phyloP scores from a whole-genome alignment of 768 basidiomycete species.

The Xerocomellus amylosporus region DNA sequence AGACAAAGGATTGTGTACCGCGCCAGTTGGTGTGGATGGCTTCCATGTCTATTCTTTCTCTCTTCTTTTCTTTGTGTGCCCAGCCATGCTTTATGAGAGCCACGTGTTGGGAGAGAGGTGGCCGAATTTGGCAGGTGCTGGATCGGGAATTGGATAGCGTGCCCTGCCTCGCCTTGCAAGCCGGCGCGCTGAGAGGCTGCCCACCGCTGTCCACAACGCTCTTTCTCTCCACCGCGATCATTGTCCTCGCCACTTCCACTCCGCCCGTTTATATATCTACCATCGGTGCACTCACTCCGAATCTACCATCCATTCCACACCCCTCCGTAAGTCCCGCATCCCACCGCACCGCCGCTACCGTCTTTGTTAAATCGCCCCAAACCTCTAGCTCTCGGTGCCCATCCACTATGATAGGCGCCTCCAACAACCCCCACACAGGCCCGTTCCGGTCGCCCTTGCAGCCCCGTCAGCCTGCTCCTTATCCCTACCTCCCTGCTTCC shows the following conservation, averaged over 20 bases:
- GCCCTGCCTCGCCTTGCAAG: slow-evolving; percentile 34
- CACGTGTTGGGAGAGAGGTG: slow-evolving; percentile 31
- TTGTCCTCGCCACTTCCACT: background rate
- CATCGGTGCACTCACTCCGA: background rate
- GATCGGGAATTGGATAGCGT: slow-evolving; percentile 32
- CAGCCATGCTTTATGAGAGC: slow-evolving; percentile 13
- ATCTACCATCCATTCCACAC: background rate
- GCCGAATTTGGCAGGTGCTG: slow-evolving; percentile 19
- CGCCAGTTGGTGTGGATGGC: background rate
- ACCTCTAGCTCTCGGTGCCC: slow-evolving; percentile 9
- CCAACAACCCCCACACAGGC: background rate
- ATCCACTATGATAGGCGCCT: slow-evolving; percentile 20
- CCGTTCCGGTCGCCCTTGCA: slow-evolving; percentile 16
- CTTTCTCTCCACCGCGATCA: slow-evolving; percentile 11
- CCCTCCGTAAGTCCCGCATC: slow-evolving; percentile 5
- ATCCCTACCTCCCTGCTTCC: slow-evolving; percentile 12
- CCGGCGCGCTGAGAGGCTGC: slow-evolving; percentile 28
- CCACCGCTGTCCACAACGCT: slow-evolving; percentile 19
- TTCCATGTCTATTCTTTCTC: background rate
- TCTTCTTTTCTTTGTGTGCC: background rate
- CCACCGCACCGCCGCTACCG: background rate
- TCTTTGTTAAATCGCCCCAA: slow-evolving; percentile 15
- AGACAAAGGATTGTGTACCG: background rate
- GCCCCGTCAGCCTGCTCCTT: slow-evolving; percentile 11
- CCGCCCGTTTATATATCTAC: background rate